Conservation (phyloP, 805 yeast genomes). For the Candida ulmi region DNA sequence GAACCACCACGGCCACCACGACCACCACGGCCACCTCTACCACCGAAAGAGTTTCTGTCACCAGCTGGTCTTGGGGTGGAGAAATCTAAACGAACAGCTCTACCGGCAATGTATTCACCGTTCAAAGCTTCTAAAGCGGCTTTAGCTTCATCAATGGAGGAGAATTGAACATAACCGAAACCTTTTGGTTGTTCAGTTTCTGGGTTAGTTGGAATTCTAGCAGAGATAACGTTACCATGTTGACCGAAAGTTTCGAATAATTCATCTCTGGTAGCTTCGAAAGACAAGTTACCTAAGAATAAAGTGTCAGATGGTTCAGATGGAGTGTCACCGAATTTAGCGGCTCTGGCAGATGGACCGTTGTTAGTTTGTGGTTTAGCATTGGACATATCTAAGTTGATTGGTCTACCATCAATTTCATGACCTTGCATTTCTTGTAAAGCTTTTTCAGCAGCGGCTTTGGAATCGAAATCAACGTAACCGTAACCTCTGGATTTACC, state of each 20-base stretch:
- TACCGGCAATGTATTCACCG: slow-evolving; percentile 85
- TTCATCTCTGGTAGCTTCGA: slow-evolving; percentile 78
- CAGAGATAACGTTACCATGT: slow-evolving; percentile 79
- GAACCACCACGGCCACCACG: slow-evolving; percentile 11
- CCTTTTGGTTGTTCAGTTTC: slow-evolving; percentile 99
- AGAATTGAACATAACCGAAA: slow-evolving; percentile 94
- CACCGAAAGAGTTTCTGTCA: slow-evolving; percentile 24
- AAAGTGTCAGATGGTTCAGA: slow-evolving; percentile 93
- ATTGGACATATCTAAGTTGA: slow-evolving; percentile 88
- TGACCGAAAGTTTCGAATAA: slow-evolving; percentile 68
- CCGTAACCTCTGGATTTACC: slow-evolving; percentile 97
- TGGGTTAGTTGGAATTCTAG: slow-evolving; percentile 96
- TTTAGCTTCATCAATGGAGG: slow-evolving; percentile 83
- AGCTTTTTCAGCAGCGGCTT: slow-evolving; percentile 81
- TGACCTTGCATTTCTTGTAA: slow-evolving; percentile 79
- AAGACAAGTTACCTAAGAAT: slow-evolving; percentile 93
- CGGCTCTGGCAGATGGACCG: slow-evolving; percentile 72
- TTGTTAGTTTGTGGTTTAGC: slow-evolving; percentile 63
- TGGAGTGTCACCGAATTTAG: slow-evolving; percentile 82
- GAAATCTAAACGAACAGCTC: slow-evolving; percentile 92
- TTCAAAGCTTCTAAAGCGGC: slow-evolving; percentile 81
- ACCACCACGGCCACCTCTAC: slow-evolving; percentile 34
- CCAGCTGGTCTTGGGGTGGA: slow-evolving; percentile 75
- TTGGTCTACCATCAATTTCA: slow-evolving; percentile 96
- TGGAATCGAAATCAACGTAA: slow-evolving; percentile 87